A percentile compares a stretch with the other conserved stretches of the same genome.
phyloP scores from a whole-genome alignment of 2,329 filamentous ascomycete species.

The Gaeumannomyces sp. region DNA sequence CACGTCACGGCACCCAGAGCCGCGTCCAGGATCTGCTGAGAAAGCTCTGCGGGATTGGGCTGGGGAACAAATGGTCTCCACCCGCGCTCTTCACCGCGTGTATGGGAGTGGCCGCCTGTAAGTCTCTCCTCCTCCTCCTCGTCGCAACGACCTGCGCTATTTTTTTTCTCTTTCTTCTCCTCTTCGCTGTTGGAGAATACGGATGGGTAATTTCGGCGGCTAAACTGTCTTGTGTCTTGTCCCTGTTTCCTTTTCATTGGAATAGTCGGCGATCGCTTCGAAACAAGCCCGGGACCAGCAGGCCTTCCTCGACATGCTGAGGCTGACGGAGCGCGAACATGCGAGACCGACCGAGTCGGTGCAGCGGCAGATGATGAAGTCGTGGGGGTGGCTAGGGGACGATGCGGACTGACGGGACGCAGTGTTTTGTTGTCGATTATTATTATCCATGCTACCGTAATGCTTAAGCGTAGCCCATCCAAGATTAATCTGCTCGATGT shows the following conservation, averaged over 20 bases:
- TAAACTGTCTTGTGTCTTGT: not conserved
- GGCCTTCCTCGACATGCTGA: slow-evolving; percentile 24
- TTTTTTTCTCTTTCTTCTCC: not conserved
- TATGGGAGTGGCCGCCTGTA: slow-evolving; percentile 49
- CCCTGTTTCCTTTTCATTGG: no score
- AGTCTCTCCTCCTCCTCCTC: slow-evolving; percentile 17
- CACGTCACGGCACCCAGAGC: slow-evolving; percentile 22
- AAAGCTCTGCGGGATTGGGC: slow-evolving; percentile 51
- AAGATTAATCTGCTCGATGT: not conserved
- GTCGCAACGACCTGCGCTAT: not conserved
- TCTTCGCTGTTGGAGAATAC: not conserved
- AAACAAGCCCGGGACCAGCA: slow-evolving; percentile 22
- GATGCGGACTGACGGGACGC: not conserved
- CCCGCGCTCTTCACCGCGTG: slow-evolving; percentile 51
- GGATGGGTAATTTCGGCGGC: not conserved
- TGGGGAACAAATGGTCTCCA: slow-evolving; percentile 48
- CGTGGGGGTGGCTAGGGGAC: slow-evolving; percentile 20
- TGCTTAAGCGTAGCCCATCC: not conserved
- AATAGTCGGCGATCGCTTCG: slow-evolving; percentile 26
- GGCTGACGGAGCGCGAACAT: slow-evolving; percentile 24
- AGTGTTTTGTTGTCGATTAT: not conserved
- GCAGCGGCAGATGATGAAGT: slow-evolving; percentile 23
- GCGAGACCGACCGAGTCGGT: slow-evolving; percentile 26
- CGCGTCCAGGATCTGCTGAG: slow-evolving; percentile 41
- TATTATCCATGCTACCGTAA: not conserved